These are phyloP conservation scores for Candida ovalis DNA, from an alignment of 805 yeast species.

Conservation along the genomic window DNA sequence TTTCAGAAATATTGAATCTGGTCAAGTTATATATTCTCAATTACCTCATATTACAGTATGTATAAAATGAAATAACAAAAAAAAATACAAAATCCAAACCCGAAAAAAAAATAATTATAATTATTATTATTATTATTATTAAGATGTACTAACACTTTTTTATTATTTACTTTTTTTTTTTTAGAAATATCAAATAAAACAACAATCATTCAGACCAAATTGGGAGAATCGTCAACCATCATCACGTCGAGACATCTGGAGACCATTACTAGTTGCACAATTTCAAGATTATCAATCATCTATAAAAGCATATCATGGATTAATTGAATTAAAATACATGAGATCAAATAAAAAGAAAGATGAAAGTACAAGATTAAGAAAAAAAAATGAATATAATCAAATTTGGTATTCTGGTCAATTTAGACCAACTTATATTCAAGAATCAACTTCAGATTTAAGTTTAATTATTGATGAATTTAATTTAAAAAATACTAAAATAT, in stretches of 20 bases:
- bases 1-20: constrained; percentile 81
- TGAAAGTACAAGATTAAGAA: constrained; percentile 65
- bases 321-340: constrained; percentile 68
- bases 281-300: constrained; percentile 60
- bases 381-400: constrained; percentile 70
- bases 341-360: constrained; percentile 60
- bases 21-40: constrained; percentile 88
- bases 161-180: background rate
- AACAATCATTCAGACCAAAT: constrained; percentile 76
- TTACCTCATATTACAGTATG: constrained; percentile 54
- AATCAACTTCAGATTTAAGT: constrained; percentile 81
- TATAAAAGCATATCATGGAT: constrained; percentile 66
- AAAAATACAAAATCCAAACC: no score
- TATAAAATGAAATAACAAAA: no score
- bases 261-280: constrained; percentile 81
- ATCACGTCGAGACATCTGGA: constrained; percentile 83
- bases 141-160: background rate
- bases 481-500: constrained; percentile 42
- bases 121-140: no score
- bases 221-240: constrained; percentile 85
- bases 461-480: constrained; percentile 64
- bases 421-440: constrained; percentile 88
- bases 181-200: constrained; percentile 49
- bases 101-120: no score
- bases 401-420: constrained; percentile 85